phyloP scores from a whole-genome alignment of 768 basidiomycete species.

The Boletus rubroflammeus region DNA sequence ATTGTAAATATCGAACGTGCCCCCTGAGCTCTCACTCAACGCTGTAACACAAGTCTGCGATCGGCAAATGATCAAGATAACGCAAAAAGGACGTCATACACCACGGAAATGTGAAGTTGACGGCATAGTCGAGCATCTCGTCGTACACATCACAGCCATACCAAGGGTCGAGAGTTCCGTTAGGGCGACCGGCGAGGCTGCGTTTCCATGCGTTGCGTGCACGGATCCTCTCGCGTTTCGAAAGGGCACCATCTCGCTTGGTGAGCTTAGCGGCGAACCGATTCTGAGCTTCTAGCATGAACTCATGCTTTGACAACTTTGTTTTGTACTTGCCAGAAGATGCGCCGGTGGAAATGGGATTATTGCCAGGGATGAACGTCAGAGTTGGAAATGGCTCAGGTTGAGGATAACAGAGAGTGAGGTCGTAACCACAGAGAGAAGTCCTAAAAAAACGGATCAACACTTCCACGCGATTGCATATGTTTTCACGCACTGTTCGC shows the following conservation, averaged over 20 bases:
- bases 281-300: slow-evolving; percentile 21
- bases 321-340: slow-evolving; percentile 16
- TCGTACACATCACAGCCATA: slow-evolving; percentile 64
- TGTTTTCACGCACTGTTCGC: slow-evolving; percentile 50
- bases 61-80: slow-evolving; percentile 6
- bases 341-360: background rate
- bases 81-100: slow-evolving; percentile 28
- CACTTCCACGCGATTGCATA: background rate
- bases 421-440: slow-evolving; percentile 59
- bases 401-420: slow-evolving; percentile 71
- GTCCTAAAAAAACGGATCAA: slow-evolving; percentile 37
- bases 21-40: slow-evolving; percentile 24
- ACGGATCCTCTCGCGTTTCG: slow-evolving; percentile 26
- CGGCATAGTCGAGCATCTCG: slow-evolving; percentile 66
- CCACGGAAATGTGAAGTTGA: slow-evolving; percentile 70
- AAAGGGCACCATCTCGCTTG: slow-evolving; percentile 20
- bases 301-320: slow-evolving; percentile 15
- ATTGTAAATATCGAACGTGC: slow-evolving; percentile 47
- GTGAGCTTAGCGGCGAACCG: slow-evolving; percentile 21
- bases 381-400: slow-evolving; percentile 44
- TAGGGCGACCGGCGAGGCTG: slow-evolving; percentile 44
- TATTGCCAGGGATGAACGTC: slow-evolving; percentile 14
- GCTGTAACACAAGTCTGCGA: slow-evolving; percentile 2
- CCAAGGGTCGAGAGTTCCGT: slow-evolving; percentile 58
- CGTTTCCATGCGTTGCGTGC: slow-evolving; percentile 38